Evolutionary conservation across 768 basidiomycete species (phyloP).

Genomic region (Artomyces pyxidatus): DNA sequence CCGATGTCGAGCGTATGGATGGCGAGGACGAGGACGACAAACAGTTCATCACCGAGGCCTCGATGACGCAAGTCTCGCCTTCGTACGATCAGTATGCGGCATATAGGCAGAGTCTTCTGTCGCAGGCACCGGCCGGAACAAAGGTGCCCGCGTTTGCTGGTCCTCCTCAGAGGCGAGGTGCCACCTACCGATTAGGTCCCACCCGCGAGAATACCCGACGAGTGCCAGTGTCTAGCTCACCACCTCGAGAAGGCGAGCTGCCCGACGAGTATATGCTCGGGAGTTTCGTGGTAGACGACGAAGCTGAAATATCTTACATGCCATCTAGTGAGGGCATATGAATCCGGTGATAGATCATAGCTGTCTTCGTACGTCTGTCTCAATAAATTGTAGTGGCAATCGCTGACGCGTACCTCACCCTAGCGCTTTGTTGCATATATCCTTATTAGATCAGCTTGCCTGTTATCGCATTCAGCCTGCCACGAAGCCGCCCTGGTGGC

Average conservation of each 20-base stretch:
- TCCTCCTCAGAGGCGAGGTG: conserved; percentile 38
- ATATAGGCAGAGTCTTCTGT: conserved; percentile 67
- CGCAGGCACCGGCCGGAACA: conserved; percentile 45
- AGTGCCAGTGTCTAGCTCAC: conserved; percentile 49
- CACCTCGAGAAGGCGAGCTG: conserved; percentile 39
- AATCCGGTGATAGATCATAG: background rate
- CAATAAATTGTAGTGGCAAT: too few species aligned
- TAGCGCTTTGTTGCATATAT: too few species aligned
- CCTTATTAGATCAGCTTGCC: too few species aligned
- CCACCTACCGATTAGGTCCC: conserved; percentile 21
- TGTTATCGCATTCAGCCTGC: too few species aligned
- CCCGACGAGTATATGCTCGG: conserved; percentile 63
- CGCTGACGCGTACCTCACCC: too few species aligned
- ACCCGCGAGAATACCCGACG: conserved; percentile 24
- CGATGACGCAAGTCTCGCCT: conserved; percentile 58
- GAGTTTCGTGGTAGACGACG: conserved; percentile 78
- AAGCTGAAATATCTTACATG: conserved; percentile 52
- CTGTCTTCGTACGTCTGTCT: too few species aligned
- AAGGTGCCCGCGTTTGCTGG: conserved; percentile 47
- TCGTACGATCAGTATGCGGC: conserved; percentile 67
- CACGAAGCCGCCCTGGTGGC: too few species aligned
- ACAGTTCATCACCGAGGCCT: conserved; percentile 53
- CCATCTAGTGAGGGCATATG: conserved; percentile 15
- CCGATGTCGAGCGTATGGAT: conserved; percentile 42
- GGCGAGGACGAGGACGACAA: conserved; percentile 58